phyloP scores from a whole-genome alignment of 2,329 filamentous ascomycete species.

The Chaetomiaceae sp. region DNA sequence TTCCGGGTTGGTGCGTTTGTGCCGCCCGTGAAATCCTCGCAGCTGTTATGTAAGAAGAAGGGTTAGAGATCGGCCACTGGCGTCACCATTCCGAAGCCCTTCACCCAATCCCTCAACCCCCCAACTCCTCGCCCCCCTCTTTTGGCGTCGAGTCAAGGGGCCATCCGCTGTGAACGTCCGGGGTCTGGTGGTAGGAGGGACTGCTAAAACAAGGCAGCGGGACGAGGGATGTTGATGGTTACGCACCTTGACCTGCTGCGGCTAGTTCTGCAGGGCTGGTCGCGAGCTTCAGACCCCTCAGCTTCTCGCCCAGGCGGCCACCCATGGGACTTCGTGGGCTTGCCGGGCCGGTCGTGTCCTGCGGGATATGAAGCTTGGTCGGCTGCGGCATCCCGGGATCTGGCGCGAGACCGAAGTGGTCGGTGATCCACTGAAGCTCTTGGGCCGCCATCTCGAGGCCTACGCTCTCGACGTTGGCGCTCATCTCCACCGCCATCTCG shows the following conservation, averaged over 20 bases:
- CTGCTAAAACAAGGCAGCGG: too few relatives aligned
- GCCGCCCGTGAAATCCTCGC: conserved; percentile 15
- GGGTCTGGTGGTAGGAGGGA: too few relatives aligned
- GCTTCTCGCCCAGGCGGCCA: conserved; percentile 69
- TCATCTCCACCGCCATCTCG: conserved; percentile 70
- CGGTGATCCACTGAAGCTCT: conserved; percentile 79
- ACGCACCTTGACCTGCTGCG: conserved; percentile 46
- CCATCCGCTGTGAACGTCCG: too few relatives aligned
- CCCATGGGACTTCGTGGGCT: conserved; percentile 54
- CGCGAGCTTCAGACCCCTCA: conserved; percentile 70
- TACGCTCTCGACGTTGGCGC: conserved; percentile 71
- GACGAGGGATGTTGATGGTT: too few relatives aligned
- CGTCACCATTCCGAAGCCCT: too few relatives aligned
- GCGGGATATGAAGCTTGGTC: conserved; percentile 23
- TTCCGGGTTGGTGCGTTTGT: conserved; percentile 14
- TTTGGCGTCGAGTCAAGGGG: too few relatives aligned
- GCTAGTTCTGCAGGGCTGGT: conserved; percentile 63
- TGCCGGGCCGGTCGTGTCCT: conserved; percentile 25
- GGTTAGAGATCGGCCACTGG: too few relatives aligned
- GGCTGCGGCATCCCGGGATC: conserved; percentile 21
- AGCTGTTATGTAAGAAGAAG: conserved; percentile 11
- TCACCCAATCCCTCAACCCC: too few relatives aligned
- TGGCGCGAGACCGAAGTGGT: conserved; percentile 63
- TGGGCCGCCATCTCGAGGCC: conserved; percentile 77
- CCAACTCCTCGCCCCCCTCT: too few relatives aligned